Base-by-base conservation (phyloP, 805 yeast genomes). In the Wickerhamiella allomyrinae region DNA sequence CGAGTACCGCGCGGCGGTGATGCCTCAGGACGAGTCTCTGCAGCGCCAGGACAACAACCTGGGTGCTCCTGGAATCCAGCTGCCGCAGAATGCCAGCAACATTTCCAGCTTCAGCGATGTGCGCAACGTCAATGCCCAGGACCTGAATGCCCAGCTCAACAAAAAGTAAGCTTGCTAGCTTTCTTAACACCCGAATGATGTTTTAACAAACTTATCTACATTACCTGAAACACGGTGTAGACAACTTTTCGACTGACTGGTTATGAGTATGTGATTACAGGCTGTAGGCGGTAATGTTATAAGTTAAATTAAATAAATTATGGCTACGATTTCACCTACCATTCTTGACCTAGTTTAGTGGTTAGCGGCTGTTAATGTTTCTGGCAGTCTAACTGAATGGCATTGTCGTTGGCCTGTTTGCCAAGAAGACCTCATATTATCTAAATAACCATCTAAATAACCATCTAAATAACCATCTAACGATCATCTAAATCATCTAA, bases 21-120 rank as follows among this genome's bases (percentile, higher is more conserved):
- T 56, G 55, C 61, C 61, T 33, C 44, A 53, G 39, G 58, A 56
- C 36, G 59, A 56, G 40, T 24, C 38, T 27, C 42, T 43, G 14
- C 22, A 44, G 29, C 31, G 31, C 17, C 36, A 46, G 23, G 31
- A 27, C 31, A 27, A 27, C 17, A 27, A 27, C 11, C 31, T 27
- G 22, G 82, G 84, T 38, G 86, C 79, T 54, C 84, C 89, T 25
- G 94, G 94, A 37, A 68, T 79, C 45, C 70, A 65, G 31, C 56
- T 79, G 49, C 86, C 85, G 36, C 53, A 62, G 33, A 70, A 79
- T 53, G 69, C 81, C 14, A 70, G 68, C 31, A 68, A 73, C 14
- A 71, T 81, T 52, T 65, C 71, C 45, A 93, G 76, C 34, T 79
- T 83, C 53, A 60, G 61, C 36, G 70, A 74, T 49, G 66, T 75